Evolutionary conservation across 768 basidiomycete genomes (phyloP).

Genomic region (Mycena maculata): DNA sequence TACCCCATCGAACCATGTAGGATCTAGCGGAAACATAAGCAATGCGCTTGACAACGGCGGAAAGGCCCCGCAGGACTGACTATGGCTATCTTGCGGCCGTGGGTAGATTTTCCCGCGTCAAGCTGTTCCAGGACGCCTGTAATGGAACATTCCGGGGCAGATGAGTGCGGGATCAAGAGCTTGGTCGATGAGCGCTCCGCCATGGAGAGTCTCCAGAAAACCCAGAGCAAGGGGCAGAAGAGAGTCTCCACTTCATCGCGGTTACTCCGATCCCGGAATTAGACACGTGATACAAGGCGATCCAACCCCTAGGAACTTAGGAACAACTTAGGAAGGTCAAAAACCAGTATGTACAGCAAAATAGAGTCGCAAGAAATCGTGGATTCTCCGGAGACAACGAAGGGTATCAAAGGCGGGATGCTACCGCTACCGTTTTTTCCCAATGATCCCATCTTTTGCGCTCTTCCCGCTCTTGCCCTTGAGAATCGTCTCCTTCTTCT

Average conservation of each 20-base stretch:
- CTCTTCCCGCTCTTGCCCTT: conserved; percentile 56
- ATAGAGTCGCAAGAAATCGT: too few relatives aligned
- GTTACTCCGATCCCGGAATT: neutral
- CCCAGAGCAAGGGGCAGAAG: neutral
- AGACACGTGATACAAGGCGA: neutral
- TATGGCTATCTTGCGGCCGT: conserved; percentile 72
- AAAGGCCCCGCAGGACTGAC: conserved; percentile 53
- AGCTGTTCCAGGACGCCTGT: conserved; percentile 75
- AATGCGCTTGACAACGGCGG: conserved; percentile 30
- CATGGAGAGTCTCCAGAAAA: conserved; percentile 30
- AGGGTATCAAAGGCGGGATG: too few relatives aligned
- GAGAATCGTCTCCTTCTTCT: conserved; percentile 65
- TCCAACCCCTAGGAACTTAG: neutral
- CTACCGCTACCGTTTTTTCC: conserved; percentile 68
- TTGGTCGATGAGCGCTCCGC: conserved; percentile 58
- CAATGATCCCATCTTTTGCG: conserved; percentile 65
- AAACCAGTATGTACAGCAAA: too few relatives aligned
- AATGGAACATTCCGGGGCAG: conserved; percentile 55
- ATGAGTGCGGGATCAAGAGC: conserved; percentile 63
- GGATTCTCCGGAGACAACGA: too few relatives aligned
- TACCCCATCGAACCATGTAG: conserved; percentile 86
- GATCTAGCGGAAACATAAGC: conserved; percentile 58
- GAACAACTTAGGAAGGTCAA: neutral
- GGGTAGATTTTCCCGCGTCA: conserved; percentile 58
- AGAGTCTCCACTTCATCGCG: neutral